Base-by-base conservation (phyloP, 2,329 filamentous ascomycete species). In the Dothistroma septosporum region DNA sequence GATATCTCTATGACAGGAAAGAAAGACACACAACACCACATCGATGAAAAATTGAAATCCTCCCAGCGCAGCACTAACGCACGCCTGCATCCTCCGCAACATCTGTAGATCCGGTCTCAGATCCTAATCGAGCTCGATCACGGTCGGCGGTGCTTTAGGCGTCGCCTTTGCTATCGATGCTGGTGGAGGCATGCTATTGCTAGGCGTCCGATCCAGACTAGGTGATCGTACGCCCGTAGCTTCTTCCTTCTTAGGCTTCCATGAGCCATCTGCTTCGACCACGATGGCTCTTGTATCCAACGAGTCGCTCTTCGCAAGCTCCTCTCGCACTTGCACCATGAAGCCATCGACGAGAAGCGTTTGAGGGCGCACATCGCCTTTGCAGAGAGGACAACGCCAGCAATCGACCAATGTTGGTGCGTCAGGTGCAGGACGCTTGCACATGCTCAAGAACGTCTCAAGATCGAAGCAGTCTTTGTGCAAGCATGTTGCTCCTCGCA, bases 381-480 rank as follows among this genome's bases (percentile, higher is more conserved):
- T 80, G 74, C 93, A 97, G 32, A 96, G 85, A 0, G 94, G 94
- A 69, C 94, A 99, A 64, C 84, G 88, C 92, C 92, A 97, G 56
- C 85, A 84, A 69, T 94, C 90, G 0, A 84, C 79, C 58, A 82
- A 76, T 8, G 64, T 68, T 5, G 71, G 64, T 52, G 57, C 63
- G 21, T 58, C 47, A 63, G 74, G 46, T 66, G 78, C 72, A 54
- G 70, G 67, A 66, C 78, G 81, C 32, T 66, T 68, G 16, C 90
- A 85, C 5, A 88, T 90, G 14, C 80, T 75, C 9, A 99, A 82
- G 78, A 91, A 97, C 0, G 85, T 92, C 21, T 89, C 83, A 8
- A 97, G 84, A 72, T 97, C 93, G 72, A 97, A 97, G 72, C 92
- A 96, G 71, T 97, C 91, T 37, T 88, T 78, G 72, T 99, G 93